Percentiles rank a stretch among this genome's conserved stretches.
Conservation (phyloP, 352 stramenopile species). For the Pythium angustatum region DNA sequence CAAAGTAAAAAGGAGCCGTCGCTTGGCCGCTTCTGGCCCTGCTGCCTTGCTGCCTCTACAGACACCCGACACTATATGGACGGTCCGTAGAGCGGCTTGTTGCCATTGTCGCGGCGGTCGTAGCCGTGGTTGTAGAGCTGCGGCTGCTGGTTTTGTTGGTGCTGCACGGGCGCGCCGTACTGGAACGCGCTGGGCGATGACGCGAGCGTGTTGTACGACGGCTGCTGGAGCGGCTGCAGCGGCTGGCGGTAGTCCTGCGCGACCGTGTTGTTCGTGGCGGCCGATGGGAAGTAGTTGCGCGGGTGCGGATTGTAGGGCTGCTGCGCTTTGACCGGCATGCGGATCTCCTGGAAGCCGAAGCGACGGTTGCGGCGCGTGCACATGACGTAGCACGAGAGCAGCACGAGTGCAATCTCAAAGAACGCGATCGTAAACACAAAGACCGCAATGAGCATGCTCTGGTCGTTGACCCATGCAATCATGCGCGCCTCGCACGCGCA, state of each 20-base stretch:
- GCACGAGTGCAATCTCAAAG: slow-evolving; percentile 78
- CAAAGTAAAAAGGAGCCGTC: no score
- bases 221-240: slow-evolving; percentile 22
- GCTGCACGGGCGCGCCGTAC: slow-evolving; percentile 17
- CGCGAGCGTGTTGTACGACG: slow-evolving; percentile 24
- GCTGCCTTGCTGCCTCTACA: no score
- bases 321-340: slow-evolving; percentile 74
- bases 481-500: slow-evolving; percentile 81
- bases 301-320: slow-evolving; percentile 81
- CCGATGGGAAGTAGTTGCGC: slow-evolving; percentile 55
- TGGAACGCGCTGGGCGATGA: slow-evolving; percentile 22
- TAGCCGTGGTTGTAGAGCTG: slow-evolving; percentile 2
- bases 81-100: slow-evolving; percentile 6
- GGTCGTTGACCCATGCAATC: slow-evolving; percentile 79
- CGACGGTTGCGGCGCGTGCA: slow-evolving; percentile 65
- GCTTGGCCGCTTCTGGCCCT: no score
- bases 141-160: slow-evolving; percentile 6
- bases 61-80: no score
- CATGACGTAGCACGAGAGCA: slow-evolving; percentile 84
- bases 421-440: slow-evolving; percentile 80
- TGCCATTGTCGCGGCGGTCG: slow-evolving; percentile 20
- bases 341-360: slow-evolving; percentile 83
- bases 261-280: slow-evolving; percentile 7
- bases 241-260: slow-evolving; percentile 21
- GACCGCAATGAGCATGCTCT: slow-evolving; percentile 72